Conservation (phyloP, 2,329 filamentous ascomycete genomes). For the Hypoxylon sp. region DNA sequence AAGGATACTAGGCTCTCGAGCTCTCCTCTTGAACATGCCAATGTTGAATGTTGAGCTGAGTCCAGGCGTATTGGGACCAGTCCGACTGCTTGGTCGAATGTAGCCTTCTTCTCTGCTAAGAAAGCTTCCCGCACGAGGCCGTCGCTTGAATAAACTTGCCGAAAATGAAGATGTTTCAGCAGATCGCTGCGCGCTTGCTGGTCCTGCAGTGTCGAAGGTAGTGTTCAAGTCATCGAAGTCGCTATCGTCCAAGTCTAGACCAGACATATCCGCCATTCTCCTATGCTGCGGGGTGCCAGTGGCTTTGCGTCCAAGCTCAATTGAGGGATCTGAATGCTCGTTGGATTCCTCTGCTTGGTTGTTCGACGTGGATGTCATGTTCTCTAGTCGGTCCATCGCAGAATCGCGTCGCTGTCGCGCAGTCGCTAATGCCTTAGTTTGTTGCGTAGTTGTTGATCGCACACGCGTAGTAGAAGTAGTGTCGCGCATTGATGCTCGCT, state of each 20-base stretch:
- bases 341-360: slow-evolving; percentile 34
- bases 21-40: slow-evolving; percentile 70
- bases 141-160: slow-evolving; percentile 52
- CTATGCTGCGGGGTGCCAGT: slow-evolving; percentile 50
- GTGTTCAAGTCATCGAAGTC: slow-evolving; percentile 56
- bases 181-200: slow-evolving; percentile 52
- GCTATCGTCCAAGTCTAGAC: slow-evolving; percentile 54
- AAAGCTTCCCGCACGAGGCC: slow-evolving; percentile 55
- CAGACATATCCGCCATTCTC: slow-evolving; percentile 51
- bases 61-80: slow-evolving; percentile 53
- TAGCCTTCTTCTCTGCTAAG: slow-evolving; percentile 54
- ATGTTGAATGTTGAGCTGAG: slow-evolving; percentile 64
- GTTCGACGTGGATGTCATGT: slow-evolving; percentile 52
- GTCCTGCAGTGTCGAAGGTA: slow-evolving; percentile 50
- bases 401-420: slow-evolving; percentile 52
- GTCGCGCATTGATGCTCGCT: slow-evolving; percentile 47
- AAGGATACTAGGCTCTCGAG: slow-evolving; percentile 74
- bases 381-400: slow-evolving; percentile 53
- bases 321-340: slow-evolving; percentile 37
- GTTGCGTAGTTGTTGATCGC: slow-evolving; percentile 36
- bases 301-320: slow-evolving; percentile 47
- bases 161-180: slow-evolving; percentile 54
- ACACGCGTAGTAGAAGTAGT: slow-evolving; percentile 36
- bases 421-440: slow-evolving; percentile 44
- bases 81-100: slow-evolving; percentile 55